Conservation (phyloP, 148 eudicot species). For the Vaccinium myrtillus region DNA sequence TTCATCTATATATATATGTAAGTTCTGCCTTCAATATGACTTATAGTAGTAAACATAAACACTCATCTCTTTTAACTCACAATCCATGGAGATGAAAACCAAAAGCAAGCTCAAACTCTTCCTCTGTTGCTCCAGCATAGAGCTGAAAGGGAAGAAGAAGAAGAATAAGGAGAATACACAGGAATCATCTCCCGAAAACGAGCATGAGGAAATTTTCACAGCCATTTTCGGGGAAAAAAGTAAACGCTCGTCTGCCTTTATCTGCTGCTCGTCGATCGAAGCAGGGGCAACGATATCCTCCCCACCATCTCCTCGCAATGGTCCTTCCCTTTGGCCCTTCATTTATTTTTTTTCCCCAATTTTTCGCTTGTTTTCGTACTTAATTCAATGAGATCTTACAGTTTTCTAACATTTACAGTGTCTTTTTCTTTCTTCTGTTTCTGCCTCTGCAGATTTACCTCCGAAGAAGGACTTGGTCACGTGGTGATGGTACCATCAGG, state of each 20-base stretch:
- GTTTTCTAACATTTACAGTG: not conserved
- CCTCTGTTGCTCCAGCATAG: not conserved
- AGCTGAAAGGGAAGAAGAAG: not conserved
- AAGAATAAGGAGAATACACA: not conserved
- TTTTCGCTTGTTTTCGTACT: not conserved
- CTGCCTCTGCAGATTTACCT: not conserved
- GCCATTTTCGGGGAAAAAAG: not conserved
- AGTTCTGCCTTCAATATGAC: not conserved
- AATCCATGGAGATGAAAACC: not conserved
- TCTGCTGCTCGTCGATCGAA: not conserved
- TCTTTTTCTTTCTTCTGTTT: not conserved
- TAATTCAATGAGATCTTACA: not conserved
- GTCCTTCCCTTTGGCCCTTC: not conserved
- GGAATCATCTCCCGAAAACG: not conserved
- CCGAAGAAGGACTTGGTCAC: not conserved
- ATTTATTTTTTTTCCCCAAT: not conserved
- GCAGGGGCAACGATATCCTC: not conserved
- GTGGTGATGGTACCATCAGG: not conserved
- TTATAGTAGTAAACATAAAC: not conserved
- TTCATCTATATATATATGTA: not conserved
- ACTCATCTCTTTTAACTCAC: not conserved
- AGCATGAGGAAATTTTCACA: not conserved
- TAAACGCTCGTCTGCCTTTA: not conserved
- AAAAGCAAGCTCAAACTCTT: constrained; percentile 1
- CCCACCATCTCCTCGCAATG: not conserved